Evolutionary conservation across 2,329 filamentous ascomycete genomes (phyloP).

Genomic region (Monilinia vaccinii-corymbosi): DNA sequence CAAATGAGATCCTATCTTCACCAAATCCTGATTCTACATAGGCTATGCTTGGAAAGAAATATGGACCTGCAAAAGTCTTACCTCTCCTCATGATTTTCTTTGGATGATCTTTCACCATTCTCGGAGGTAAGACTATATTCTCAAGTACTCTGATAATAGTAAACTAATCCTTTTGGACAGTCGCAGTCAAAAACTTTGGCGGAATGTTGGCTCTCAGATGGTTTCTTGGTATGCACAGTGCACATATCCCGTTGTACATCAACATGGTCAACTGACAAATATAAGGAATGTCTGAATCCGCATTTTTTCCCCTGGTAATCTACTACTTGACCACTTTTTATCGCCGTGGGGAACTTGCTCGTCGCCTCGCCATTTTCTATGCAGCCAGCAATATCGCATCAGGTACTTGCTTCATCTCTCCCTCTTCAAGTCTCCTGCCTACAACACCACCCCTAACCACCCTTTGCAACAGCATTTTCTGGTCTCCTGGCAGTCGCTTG

Average conservation of each 20-base stretch:
- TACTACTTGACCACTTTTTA: conserved; percentile 56
- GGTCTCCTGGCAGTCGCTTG: conserved; percentile 27
- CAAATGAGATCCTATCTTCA: background rate
- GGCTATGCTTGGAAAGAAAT: conserved; percentile 57
- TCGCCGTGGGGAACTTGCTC: conserved; percentile 59
- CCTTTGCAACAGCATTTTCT: conserved; percentile 40
- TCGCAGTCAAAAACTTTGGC: conserved; percentile 48
- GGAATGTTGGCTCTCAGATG: conserved; percentile 59
- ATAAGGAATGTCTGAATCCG: conserved; percentile 48
- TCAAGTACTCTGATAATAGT: background rate
- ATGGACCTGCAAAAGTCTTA: conserved; percentile 53
- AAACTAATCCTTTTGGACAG: conserved; percentile 16
- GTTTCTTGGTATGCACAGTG: conserved; percentile 52
- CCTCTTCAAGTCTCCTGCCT: too few relatives aligned
- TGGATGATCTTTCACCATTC: conserved; percentile 53
- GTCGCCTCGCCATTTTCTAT: conserved; percentile 65
- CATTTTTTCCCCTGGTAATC: conserved; percentile 60
- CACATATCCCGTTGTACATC: background rate
- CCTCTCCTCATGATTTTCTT: conserved; percentile 62
- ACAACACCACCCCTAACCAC: background rate
- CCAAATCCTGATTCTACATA: conserved; percentile 5
- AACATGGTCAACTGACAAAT: background rate
- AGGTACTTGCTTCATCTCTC: background rate
- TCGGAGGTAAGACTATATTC: conserved; percentile 11
- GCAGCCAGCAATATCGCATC: background rate